Evolutionary conservation across 2,329 filamentous ascomycete genomes (phyloP).

Genomic region (Phialocephala subalpina): DNA sequence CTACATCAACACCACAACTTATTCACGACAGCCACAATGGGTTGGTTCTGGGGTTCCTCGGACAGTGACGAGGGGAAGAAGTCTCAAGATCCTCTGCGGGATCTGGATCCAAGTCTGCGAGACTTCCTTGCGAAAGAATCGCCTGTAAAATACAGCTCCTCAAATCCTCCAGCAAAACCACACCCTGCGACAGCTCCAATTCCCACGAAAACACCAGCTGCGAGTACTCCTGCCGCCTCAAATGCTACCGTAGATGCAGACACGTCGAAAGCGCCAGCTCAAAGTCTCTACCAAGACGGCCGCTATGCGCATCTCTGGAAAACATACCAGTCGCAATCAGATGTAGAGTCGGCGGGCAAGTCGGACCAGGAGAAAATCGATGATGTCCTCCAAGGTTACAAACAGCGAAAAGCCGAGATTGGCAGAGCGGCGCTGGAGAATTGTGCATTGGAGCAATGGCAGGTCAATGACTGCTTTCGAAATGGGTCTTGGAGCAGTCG

Average conservation of each 20-base stretch:
- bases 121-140: constrained; percentile 73
- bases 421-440: constrained; percentile 89
- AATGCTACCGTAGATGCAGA: not conserved
- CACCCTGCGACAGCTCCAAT: constrained; percentile 18
- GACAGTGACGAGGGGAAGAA: constrained; percentile 34
- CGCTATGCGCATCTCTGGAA: constrained; percentile 92
- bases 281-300: constrained; percentile 72
- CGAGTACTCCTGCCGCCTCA: constrained; percentile 11
- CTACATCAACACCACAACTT: not conserved
- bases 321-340: constrained; percentile 78
- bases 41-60: constrained; percentile 45
- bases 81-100: constrained; percentile 60
- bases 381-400: constrained; percentile 84
- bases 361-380: constrained; percentile 82
- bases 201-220: constrained; percentile 18
- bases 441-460: constrained; percentile 86
- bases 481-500: constrained; percentile 72
- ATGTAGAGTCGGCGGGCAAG: constrained; percentile 74
- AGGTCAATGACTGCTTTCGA: constrained; percentile 83
- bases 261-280: constrained; percentile 33
- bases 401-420: constrained; percentile 80
- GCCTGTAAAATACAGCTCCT: constrained; percentile 55
- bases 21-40: constrained; percentile 36
- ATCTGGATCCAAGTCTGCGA: constrained; percentile 69
- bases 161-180: constrained; percentile 31